Evolutionary conservation across 129 eudicot species (phyloP), one percentile per base, ranked within the genome.

Genomic region (Chrysanthemum makinoi): DNA sequence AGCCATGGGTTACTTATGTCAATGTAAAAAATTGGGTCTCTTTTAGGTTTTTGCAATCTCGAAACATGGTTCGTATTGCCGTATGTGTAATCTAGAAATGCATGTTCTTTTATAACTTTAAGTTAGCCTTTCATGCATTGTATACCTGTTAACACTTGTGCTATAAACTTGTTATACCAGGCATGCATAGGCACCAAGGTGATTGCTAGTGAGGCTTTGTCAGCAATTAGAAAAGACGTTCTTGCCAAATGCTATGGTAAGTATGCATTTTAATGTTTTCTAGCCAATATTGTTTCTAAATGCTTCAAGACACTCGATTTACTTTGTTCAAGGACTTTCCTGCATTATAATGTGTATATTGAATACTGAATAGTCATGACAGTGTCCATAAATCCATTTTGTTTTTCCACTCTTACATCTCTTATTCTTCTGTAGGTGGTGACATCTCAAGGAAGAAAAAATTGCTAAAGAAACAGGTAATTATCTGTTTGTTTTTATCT

Each of bases 201-300:
- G 75, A 89, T 93, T 77, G 98, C 98, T 43, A 93, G 98, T 80
- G 98, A 93, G 84, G 82, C 90, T 58, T 71, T 93, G 35, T 87
- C 98, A 6, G 98, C 98, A 28, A 89, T 93, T 65, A 87, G 96
- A 73, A 93, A 93, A 77, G 98, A 93, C 66, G 98, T 93, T 73
- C 82, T 89, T 20, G 98, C 98, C 64, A 93, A 93, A 87, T 93
- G 98, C 83, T 93, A 93, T 65, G 98, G 98, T 93, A 75, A 83
- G 94, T 47, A 9, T 16, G 28, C 65, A 78, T 68, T 60, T 39
- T 22, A 51, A 3, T 2, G 10, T 22, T 53, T 67, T 49, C 56
- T 71, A n/a, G 17, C 70, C 16, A 46, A 35, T 50, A 46, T 48
- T 5, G 35, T 67, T 66, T 17, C 39, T 43, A 47, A 43, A 22